Evolutionary conservation across 495 filamentous ascomycete species (phyloP), one percentile per base, ranked within the genome.

Genomic region (Bombardia bombarda): DNA sequence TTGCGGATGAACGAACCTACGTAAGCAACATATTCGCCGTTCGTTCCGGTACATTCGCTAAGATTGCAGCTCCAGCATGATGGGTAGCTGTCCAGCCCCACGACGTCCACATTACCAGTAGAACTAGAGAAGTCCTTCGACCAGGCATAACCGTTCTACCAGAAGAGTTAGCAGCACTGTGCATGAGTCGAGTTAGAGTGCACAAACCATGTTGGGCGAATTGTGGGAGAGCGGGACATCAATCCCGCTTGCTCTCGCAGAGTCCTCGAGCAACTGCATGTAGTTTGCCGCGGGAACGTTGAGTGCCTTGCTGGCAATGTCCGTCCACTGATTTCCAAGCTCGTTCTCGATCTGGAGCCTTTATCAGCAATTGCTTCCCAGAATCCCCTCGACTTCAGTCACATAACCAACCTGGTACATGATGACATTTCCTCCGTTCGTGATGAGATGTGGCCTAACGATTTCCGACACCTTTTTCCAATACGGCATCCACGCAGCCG

Each of bases 331-430:
- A n/a, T 71, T 50, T 5, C 74, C 72, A 34, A 77, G 75, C 47
- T 82, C 78, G 46, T 82, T 80, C 49, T 82, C 78, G 33, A 79
- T 72, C 35, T n/a, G n/a, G n/a, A n/a, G n/a, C n/a, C n/a, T n/a
- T n/a, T n/a, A n/a, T n/a, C n/a, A n/a, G n/a, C n/a, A n/a, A n/a
- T n/a, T n/a, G n/a, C n/a, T n/a, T n/a, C n/a, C n/a, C n/a, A n/a
- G n/a, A n/a, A n/a, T n/a, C n/a, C n/a, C n/a, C n/a, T n/a, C n/a
- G n/a, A n/a, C n/a, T n/a, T n/a, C n/a, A n/a, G n/a, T n/a, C n/a
- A n/a, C n/a, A n/a, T n/a, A n/a, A n/a, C 32, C 14, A 13, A 35
- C 32, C 49, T 82, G 78, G 51, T 72, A 77, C 23, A 68, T 47
- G 14, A 80, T 57, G 4, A 73, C 61, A 42, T 75, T 75, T 7